A percentile compares a stretch with the other conserved stretches of the same genome.
These are phyloP conservation scores for Phytophthora boehmeriae DNA, from an alignment of 352 stramenopile species.

Conservation along the genomic window DNA sequence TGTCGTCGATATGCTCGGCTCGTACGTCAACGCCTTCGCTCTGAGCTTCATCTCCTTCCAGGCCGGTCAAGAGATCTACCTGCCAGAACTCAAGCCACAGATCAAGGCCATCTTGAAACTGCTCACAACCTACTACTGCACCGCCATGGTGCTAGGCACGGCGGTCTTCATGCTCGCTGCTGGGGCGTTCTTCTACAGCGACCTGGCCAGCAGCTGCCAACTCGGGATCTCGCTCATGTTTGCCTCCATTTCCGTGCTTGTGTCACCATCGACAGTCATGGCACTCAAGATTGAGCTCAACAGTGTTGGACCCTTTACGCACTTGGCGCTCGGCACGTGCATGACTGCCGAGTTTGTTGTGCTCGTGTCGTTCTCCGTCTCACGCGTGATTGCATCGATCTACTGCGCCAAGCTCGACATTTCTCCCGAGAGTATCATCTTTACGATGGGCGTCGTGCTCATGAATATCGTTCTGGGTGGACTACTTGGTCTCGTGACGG, in stretches of 20 bases:
- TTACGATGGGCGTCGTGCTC: slow-evolving; percentile 57
- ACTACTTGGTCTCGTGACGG: slow-evolving; percentile 51
- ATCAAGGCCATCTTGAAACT: slow-evolving; percentile 60
- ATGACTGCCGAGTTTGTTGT: slow-evolving; percentile 76
- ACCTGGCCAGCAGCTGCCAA: slow-evolving; percentile 48
- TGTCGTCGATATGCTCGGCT: slow-evolving; percentile 49
- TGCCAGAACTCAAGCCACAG: slow-evolving; percentile 59
- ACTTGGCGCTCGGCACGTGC: slow-evolving; percentile 64
- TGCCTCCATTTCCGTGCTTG: slow-evolving; percentile 66
- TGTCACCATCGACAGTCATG: slow-evolving; percentile 71
- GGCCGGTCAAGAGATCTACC: slow-evolving; percentile 68
- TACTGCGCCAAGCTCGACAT: slow-evolving; percentile 64
- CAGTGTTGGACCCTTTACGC: slow-evolving; percentile 65
- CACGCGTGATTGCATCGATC: slow-evolving; percentile 60
- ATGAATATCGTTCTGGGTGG: slow-evolving; percentile 58
- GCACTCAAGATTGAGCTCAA: slow-evolving; percentile 80
- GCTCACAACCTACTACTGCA: slow-evolving; percentile 47
- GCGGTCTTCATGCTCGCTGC: slow-evolving; percentile 43
- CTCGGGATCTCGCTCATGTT: slow-evolving; percentile 72
- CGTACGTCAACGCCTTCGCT: slow-evolving; percentile 61
- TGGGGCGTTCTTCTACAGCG: slow-evolving; percentile 61
- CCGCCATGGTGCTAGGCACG: slow-evolving; percentile 57
- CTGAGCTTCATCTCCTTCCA: slow-evolving; percentile 79
- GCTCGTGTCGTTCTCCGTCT: slow-evolving; percentile 69
- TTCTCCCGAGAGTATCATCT: slow-evolving; percentile 52